Conservation (phyloP, 306 rosid species). For the Vigna trinervia region DNA sequence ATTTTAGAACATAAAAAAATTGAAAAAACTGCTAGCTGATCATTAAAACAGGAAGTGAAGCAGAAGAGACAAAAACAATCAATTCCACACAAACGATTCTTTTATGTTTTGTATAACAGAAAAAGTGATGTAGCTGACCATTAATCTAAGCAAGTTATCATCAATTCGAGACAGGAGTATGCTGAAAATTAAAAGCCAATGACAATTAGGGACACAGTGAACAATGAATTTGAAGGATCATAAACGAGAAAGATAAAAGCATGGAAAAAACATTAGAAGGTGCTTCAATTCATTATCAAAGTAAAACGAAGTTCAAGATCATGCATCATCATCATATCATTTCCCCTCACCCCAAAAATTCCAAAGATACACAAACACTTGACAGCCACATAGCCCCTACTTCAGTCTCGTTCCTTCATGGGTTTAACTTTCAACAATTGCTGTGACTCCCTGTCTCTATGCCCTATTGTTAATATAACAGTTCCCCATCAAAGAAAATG, state of each 20-base stretch:
- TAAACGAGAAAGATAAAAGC: conserved; percentile 22
- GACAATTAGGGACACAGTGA: not conserved
- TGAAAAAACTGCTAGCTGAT: not conserved
- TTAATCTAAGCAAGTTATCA: not conserved
- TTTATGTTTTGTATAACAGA: too few relatives aligned
- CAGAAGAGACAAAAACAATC: not conserved
- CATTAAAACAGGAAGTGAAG: not conserved
- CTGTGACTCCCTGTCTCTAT: conserved; percentile 29
- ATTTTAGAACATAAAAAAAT: not conserved
- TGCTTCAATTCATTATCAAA: conserved; percentile 48
- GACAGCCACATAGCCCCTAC: not conserved
- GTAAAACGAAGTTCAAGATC: conserved; percentile 25
- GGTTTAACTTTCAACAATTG: conserved; percentile 24
- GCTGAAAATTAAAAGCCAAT: conserved; percentile 11
- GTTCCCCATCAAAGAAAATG: conserved; percentile 29
- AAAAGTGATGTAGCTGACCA: not conserved
- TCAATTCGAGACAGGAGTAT: conserved; percentile 11
- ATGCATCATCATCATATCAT: conserved; percentile 10
- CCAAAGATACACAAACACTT: conserved; percentile 37
- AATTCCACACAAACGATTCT: not conserved
- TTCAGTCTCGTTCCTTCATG: not conserved
- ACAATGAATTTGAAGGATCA: conserved; percentile 30
- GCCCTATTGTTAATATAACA: conserved; percentile 14
- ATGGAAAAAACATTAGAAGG: conserved; percentile 19
- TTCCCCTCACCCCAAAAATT: conserved; percentile 10